Evolutionary conservation across 2,329 filamentous ascomycete species (phyloP).

Genomic region (Colletotrichum costaricense): DNA sequence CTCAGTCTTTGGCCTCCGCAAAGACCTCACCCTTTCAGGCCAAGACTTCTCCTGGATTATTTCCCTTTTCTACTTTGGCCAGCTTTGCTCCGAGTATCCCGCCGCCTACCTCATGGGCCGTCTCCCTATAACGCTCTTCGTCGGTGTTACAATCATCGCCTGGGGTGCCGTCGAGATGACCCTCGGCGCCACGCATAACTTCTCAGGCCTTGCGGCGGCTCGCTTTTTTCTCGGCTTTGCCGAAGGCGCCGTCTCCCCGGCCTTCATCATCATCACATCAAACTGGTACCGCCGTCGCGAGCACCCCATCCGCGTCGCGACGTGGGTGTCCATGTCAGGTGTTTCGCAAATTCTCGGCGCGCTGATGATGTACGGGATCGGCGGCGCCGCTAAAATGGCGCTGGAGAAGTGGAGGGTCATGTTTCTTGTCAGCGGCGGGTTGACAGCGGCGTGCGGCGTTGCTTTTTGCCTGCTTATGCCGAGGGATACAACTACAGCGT

Average conservation of each 20-base stretch:
- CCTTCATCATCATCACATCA: slow-evolving; percentile 46
- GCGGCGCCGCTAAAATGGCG: slow-evolving; percentile 24
- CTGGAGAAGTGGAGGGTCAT: slow-evolving; percentile 37
- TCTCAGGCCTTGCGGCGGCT: slow-evolving; percentile 39
- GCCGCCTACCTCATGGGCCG: slow-evolving; percentile 32
- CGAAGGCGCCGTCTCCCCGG: slow-evolving; percentile 45
- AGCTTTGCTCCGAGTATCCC: slow-evolving; percentile 33
- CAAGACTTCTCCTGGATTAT: slow-evolving; percentile 34
- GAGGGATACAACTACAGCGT: slow-evolving; percentile 15
- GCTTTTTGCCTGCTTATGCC: slow-evolving; percentile 24
- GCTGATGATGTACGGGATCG: slow-evolving; percentile 44
- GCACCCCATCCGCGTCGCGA: slow-evolving; percentile 43
- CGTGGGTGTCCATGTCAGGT: slow-evolving; percentile 44
- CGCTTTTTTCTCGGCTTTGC: slow-evolving; percentile 45
- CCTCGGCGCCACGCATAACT: slow-evolving; percentile 38
- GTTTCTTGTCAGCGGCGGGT: slow-evolving; percentile 37
- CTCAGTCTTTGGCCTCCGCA: slow-evolving; percentile 28
- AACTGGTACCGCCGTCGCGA: slow-evolving; percentile 45
- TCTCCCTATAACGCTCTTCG: slow-evolving; percentile 27
- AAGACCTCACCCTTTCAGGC: slow-evolving; percentile 23
- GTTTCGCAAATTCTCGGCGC: slow-evolving; percentile 43
- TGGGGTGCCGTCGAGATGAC: slow-evolving; percentile 43
- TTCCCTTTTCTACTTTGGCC: slow-evolving; percentile 34
- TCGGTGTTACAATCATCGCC: slow-evolving; percentile 31
- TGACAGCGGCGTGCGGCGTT: slow-evolving; percentile 10